phyloP scores from a whole-genome alignment of 495 filamentous ascomycete species.

The Chaetomium tenue region DNA sequence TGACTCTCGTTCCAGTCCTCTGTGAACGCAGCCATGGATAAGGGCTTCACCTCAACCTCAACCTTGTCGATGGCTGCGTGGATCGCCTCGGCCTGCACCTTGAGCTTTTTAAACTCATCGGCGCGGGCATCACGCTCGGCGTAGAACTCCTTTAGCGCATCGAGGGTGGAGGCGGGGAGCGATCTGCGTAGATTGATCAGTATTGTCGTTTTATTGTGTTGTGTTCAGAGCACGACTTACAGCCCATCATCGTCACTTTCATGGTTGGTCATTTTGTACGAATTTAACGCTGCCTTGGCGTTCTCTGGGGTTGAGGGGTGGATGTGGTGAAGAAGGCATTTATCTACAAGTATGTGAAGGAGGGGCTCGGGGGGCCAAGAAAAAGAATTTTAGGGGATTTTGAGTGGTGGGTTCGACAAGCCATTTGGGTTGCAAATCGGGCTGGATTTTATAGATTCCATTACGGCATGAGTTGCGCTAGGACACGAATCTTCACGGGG shows the following conservation, averaged over 20 bases:
- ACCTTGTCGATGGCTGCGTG: slow-evolving; percentile 22
- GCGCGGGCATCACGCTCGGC: slow-evolving; percentile 61
- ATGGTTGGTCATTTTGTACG: slow-evolving; percentile 28
- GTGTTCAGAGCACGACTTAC: slow-evolving; percentile 29
- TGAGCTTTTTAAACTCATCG: slow-evolving; percentile 61
- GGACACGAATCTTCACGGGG: background rate
- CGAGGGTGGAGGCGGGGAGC: slow-evolving; percentile 59
- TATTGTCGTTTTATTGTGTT: background rate
- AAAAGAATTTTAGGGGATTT: slow-evolving; percentile 9
- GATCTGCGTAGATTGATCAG: slow-evolving; percentile 35
- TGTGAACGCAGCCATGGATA: slow-evolving; percentile 69
- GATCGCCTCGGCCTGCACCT: slow-evolving; percentile 49
- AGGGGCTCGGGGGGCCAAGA: slow-evolving; percentile 3
- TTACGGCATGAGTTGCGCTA: too few species aligned
- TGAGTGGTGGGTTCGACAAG: slow-evolving; percentile 6
- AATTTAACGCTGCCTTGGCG: background rate
- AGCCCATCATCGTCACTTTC: slow-evolving; percentile 45
- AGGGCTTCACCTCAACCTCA: slow-evolving; percentile 26
- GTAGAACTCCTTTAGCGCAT: slow-evolving; percentile 67
- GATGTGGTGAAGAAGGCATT: background rate
- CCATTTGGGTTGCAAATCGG: background rate
- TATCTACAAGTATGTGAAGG: background rate
- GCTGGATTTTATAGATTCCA: background rate
- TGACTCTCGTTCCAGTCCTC: slow-evolving; percentile 83
- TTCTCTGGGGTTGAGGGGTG: background rate